Evolutionary conservation across 768 basidiomycete genomes (phyloP), one percentile per base, ranked within the genome.

Genomic region (Kwoniella mangroviensis): DNA sequence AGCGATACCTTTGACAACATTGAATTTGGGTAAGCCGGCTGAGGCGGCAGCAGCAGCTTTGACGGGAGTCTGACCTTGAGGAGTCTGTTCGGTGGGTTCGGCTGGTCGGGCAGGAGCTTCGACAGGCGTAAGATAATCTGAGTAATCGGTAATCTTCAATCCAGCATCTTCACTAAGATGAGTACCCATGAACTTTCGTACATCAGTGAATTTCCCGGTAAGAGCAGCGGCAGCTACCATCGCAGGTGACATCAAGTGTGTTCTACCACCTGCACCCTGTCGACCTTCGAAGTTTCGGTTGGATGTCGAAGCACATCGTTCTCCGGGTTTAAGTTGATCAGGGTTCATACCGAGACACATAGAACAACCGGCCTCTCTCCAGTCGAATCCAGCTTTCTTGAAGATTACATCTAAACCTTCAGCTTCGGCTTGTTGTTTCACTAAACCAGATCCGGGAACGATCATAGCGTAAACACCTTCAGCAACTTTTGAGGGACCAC

Each of bases 311-410:
- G 93, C 93, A 78, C 93, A 95, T 54, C 93, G 90, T 78, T 87
- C 85, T 65, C 91, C 90, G 2, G 92, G 92, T 19, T 87, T 86
- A 60, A 96, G 85, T 79, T 94, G 92, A 83, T 96, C 93, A 13
- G 93, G 92, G 83, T 96, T 96, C 93, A 96, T 96, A 52, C 93
- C 93, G 74, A 96, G 84, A 84, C 93, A 96, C 93, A 96, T 96
- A 17, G 93, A 96, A 81, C 93, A 96, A 42, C 93, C 93, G 41
- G 93, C 93, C 83, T 96, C 93, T 62, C 93, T 88, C 93, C 93
- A 95, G 79, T 96, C 93, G 79, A 94, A 96, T 41, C 93, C 93
- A 43, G 93, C 93, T 54, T 91, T 90, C 81, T 89, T 92, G 86
- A 96, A 93, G 75, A 95, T 86, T 65, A 86, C 86, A 76, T 94